phyloP scores from a whole-genome alignment of 2,329 filamentous ascomycete genomes.

The Fusarium verrucosum region DNA sequence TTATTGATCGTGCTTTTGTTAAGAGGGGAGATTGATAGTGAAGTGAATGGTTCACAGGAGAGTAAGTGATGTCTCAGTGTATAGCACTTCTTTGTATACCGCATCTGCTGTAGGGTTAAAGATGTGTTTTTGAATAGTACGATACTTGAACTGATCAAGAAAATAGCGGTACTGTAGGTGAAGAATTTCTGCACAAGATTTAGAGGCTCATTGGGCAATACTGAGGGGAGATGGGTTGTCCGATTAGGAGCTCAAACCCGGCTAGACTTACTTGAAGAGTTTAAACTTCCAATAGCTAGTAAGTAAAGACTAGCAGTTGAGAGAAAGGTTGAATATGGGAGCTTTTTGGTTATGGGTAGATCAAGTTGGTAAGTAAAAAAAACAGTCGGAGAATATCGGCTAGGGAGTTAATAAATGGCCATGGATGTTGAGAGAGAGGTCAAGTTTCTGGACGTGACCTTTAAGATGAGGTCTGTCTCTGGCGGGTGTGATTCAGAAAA shows the following conservation, averaged over 20 bases:
- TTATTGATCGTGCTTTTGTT: conserved; percentile 1
- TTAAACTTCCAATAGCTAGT: conserved; percentile 3
- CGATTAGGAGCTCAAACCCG: conserved; percentile 25
- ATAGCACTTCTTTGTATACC: background rate
- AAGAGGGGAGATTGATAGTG: background rate
- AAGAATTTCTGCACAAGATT: conserved; percentile 18
- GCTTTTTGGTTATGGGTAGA: background rate
- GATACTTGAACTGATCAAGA: background rate
- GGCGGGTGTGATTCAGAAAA: conserved; percentile 25
- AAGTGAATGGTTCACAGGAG: background rate
- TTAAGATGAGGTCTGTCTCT: conserved; percentile 15
- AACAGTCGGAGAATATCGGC: conserved; percentile 20
- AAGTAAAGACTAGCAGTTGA: no score
- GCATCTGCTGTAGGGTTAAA: background rate
- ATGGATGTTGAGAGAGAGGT: conserved; percentile 2
- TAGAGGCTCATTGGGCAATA: conserved; percentile 11
- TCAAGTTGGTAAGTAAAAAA: background rate
- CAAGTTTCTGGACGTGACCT: conserved; percentile 11
- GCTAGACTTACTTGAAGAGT: conserved; percentile 28
- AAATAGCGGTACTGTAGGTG: background rate
- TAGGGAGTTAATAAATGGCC: background rate
- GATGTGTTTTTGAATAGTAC: background rate
- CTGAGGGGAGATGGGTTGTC: conserved; percentile 26
- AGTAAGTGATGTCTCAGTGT: conserved; percentile 6
- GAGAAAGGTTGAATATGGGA: background rate